phyloP scores from a whole-genome alignment of 768 basidiomycete species.

The Boletellus sp. region DNA sequence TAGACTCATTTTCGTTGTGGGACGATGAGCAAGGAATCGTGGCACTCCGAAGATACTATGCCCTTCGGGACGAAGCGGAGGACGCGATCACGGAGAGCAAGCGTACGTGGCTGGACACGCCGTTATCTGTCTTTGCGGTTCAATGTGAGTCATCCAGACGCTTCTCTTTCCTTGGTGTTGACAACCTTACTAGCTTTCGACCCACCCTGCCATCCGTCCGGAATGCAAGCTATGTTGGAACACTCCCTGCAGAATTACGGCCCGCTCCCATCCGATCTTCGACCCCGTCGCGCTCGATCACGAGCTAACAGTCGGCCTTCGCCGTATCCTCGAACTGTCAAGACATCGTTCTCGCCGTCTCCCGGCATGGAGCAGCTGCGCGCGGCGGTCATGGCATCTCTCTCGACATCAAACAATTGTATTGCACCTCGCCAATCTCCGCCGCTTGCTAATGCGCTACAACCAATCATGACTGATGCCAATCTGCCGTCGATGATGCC shows the following conservation, averaged over 20 bases:
- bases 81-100: slow-evolving; percentile 65
- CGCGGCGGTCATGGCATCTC: slow-evolving; percentile 19
- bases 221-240: slow-evolving; percentile 70
- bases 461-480: slow-evolving; percentile 40
- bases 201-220: slow-evolving; percentile 59
- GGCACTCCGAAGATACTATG: slow-evolving; percentile 63
- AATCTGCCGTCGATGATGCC: slow-evolving; percentile 33
- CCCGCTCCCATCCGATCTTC: slow-evolving; percentile 70
- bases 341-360: slow-evolving; percentile 40
- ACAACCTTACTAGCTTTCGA: slow-evolving; percentile 52
- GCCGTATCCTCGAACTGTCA: slow-evolving; percentile 62
- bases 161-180: neutral
- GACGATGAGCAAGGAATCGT: slow-evolving; percentile 67
- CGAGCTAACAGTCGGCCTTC: slow-evolving; percentile 69
- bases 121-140: slow-evolving; percentile 66
- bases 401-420: slow-evolving; percentile 18
- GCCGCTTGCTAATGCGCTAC: slow-evolving; percentile 35
- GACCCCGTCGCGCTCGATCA: slow-evolving; percentile 57
- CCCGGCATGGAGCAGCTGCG: slow-evolving; percentile 35
- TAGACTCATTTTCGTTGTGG: slow-evolving; percentile 49
- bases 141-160: slow-evolving; percentile 54
- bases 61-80: slow-evolving; percentile 65
- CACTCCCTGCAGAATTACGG: slow-evolving; percentile 69
- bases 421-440: slow-evolving; percentile 8
- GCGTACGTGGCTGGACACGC: slow-evolving; percentile 63